These are phyloP conservation scores for Fusarium stilboides DNA, from an alignment of 2,329 filamentous ascomycete species.

Conservation along the genomic window DNA sequence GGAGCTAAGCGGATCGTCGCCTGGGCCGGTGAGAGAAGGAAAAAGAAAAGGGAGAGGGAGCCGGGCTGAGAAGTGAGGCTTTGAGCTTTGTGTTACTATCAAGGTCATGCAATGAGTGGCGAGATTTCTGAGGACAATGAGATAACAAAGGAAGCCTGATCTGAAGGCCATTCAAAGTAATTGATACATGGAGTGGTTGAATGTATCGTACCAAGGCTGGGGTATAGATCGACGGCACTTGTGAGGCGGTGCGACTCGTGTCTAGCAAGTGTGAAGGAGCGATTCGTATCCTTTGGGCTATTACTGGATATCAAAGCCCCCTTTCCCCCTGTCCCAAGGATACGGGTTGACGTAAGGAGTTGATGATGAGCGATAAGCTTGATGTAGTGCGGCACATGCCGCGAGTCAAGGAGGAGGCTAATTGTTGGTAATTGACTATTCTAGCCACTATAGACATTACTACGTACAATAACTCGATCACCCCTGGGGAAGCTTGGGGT, in stretches of 20 bases:
- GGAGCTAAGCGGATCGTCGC: constrained; percentile 37
- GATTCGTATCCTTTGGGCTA: neutral
- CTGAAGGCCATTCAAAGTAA: too few species aligned
- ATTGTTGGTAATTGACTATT: neutral
- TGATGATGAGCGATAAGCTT: neutral
- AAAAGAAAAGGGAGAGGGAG: neutral
- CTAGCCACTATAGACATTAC: neutral
- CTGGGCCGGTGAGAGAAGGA: neutral
- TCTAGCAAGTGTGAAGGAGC: neutral
- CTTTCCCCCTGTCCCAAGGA: constrained; percentile 4
- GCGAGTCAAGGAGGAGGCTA: neutral
- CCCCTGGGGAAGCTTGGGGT: neutral
- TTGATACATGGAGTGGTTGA: neutral
- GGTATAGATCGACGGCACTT: constrained; percentile 20
- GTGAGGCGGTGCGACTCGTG: constrained; percentile 9
- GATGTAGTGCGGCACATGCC: neutral
- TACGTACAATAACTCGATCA: neutral
- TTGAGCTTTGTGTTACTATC: neutral
- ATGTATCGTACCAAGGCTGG: neutral
- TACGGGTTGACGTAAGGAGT: constrained; percentile 4
- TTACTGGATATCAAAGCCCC: neutral
- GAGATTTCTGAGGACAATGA: too few species aligned
- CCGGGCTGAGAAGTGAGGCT: neutral
- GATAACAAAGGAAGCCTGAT: too few species aligned
- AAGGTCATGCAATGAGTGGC: neutral